These are phyloP conservation scores for Alectoria sarmentosa DNA, from an alignment of 495 filamentous ascomycete species.

Conservation along the genomic window DNA sequence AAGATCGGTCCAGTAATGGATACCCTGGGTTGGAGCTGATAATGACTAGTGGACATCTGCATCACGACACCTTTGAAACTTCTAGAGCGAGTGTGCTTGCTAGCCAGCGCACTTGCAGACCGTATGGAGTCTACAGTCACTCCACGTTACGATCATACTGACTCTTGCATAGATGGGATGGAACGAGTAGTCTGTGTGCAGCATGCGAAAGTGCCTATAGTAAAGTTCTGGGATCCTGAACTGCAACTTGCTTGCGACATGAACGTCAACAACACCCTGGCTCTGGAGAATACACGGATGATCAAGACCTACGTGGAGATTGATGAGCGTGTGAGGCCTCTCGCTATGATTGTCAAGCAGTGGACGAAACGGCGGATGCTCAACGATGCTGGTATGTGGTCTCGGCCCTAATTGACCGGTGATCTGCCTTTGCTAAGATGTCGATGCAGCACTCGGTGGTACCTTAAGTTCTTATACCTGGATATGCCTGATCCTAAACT, in stretches of 20 bases:
- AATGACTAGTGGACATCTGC: slow-evolving; percentile 78
- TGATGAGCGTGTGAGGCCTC: slow-evolving; percentile 78
- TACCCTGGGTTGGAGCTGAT: slow-evolving; percentile 25
- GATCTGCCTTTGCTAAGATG: slow-evolving; percentile 16
- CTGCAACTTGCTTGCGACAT: slow-evolving; percentile 88
- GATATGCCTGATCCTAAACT: slow-evolving; percentile 98
- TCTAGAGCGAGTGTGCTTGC: slow-evolving; percentile 76
- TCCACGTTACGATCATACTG: slow-evolving; percentile 26
- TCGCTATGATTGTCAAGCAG: slow-evolving; percentile 94
- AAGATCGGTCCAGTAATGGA: not conserved
- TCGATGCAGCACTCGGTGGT: slow-evolving; percentile 67
- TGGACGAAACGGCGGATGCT: slow-evolving; percentile 91
- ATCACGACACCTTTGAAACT: slow-evolving; percentile 85
- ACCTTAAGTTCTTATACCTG: slow-evolving; percentile 99
- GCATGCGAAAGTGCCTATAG: slow-evolving; percentile 92
- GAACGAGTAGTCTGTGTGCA: slow-evolving; percentile 88
- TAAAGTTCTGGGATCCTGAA: slow-evolving; percentile 98
- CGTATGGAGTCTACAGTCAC: slow-evolving; percentile 49
- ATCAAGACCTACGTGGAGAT: slow-evolving; percentile 95
- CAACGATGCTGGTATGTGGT: slow-evolving; percentile 82
- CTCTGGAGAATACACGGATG: slow-evolving; percentile 95
- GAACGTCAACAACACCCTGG: slow-evolving; percentile 96
- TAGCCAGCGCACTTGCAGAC: slow-evolving; percentile 75
- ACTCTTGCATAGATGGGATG: slow-evolving; percentile 70
- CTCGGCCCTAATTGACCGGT: not conserved